These are phyloP conservation scores for Sungouiozyma ichnusensis DNA, from an alignment of 805 yeast species.

Conservation along the genomic window DNA sequence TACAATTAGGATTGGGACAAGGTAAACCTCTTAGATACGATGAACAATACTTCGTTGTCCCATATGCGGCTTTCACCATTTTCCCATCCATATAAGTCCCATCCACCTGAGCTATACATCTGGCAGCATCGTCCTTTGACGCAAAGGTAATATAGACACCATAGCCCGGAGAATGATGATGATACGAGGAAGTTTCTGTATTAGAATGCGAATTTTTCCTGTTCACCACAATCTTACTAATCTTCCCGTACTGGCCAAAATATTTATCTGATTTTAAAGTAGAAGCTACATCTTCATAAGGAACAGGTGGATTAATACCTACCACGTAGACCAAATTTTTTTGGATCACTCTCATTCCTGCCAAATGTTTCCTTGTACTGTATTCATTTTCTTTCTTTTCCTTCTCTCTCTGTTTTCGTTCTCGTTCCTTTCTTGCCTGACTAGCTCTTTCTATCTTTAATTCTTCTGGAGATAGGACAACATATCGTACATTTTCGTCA, in stretches of 20 bases:
- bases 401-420: conserved; percentile 75
- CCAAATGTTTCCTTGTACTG: conserved; percentile 71
- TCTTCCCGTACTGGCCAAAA: conserved; percentile 97
- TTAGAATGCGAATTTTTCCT: conserved; percentile 43
- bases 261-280: conserved; percentile 81
- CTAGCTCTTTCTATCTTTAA: conserved; percentile 67
- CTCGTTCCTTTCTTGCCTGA: conserved; percentile 71
- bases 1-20: conserved; percentile 97
- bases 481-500: conserved; percentile 86
- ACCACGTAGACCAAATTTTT: conserved; percentile 94
- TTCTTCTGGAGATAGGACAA: conserved; percentile 75
- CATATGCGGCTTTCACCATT: conserved; percentile 87
- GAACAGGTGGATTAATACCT: conserved; percentile 68
- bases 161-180: conserved; percentile 47
- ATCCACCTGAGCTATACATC: conserved; percentile 83
- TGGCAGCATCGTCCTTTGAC: conserved; percentile 87
- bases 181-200: conserved; percentile 17
- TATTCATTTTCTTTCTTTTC: conserved; percentile 86
- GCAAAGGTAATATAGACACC: conserved; percentile 95
- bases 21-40: conserved; percentile 88
- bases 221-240: conserved; percentile 86
- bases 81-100: conserved; percentile 91
- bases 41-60: conserved; percentile 98
- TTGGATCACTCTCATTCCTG: conserved; percentile 97
- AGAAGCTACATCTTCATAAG: conserved; percentile 76